Conservation (phyloP, 768 basidiomycete genomes). For the Amanita pseudoporphyria region DNA sequence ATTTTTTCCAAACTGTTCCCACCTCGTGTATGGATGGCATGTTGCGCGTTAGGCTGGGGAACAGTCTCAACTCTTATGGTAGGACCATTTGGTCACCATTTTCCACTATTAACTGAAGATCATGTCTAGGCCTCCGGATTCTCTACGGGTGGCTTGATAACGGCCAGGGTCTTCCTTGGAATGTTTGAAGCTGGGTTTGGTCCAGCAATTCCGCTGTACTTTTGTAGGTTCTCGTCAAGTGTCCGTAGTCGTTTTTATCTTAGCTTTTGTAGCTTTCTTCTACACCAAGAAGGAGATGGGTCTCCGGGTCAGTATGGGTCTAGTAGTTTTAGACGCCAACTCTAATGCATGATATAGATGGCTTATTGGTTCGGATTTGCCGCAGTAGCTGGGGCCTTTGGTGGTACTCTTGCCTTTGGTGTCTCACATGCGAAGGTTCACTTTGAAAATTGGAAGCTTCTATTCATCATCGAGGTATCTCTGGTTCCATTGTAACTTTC, state of each 20-base stretch:
- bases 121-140: constrained; percentile 47
- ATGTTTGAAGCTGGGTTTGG: constrained; percentile 74
- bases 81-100: constrained; percentile 8
- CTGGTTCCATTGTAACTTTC: neutral
- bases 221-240: constrained; percentile 37
- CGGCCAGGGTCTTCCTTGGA: constrained; percentile 54
- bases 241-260: neutral
- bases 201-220: constrained; percentile 69
- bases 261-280: constrained; percentile 45
- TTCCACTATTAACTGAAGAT: neutral
- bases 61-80: constrained; percentile 68
- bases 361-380: constrained; percentile 83
- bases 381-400: constrained; percentile 77
- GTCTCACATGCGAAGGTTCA: constrained; percentile 49
- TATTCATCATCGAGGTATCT: constrained; percentile 66
- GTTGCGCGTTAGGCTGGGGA: constrained; percentile 65
- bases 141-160: constrained; percentile 48
- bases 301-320: constrained; percentile 37
- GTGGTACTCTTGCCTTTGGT: constrained; percentile 77
- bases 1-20: constrained; percentile 57
- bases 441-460: constrained; percentile 46
- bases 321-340: neutral
- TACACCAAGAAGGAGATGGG: constrained; percentile 73
- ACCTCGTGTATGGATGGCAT: constrained; percentile 60
- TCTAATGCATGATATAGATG: constrained; percentile 25